These are phyloP conservation scores for Aspergillus tubingensis DNA, from an alignment of 2,329 filamentous ascomycete species.

Conservation along the genomic window DNA sequence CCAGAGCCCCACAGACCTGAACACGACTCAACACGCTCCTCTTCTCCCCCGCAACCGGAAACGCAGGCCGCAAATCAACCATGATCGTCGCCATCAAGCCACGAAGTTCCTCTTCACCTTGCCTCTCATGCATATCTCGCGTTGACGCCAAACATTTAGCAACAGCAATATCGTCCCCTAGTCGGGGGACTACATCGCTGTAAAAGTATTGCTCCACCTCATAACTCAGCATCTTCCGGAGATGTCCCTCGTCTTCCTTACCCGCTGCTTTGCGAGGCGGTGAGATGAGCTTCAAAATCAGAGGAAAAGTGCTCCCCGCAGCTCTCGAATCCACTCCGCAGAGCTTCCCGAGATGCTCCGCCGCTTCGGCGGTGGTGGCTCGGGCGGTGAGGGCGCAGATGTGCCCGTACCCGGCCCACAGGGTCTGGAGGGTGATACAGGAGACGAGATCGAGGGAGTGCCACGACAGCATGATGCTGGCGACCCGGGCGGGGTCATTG, in stretches of 20 bases:
- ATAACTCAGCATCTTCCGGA: slow-evolving; percentile 68
- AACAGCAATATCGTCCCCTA: slow-evolving; percentile 50
- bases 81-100: slow-evolving; percentile 57
- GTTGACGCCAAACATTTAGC: slow-evolving; percentile 55
- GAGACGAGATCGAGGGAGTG: slow-evolving; percentile 32
- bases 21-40: slow-evolving; percentile 44
- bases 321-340: slow-evolving; percentile 22
- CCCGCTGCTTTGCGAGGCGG: slow-evolving; percentile 45
- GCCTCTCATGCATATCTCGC: slow-evolving; percentile 26
- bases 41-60: slow-evolving; percentile 53
- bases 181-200: slow-evolving; percentile 53
- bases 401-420: slow-evolving; percentile 54
- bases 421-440: slow-evolving; percentile 40
- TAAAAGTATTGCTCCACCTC: slow-evolving; percentile 70
- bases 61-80: slow-evolving; percentile 57
- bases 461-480: slow-evolving; percentile 31
- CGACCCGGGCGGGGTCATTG: slow-evolving; percentile 23
- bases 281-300: slow-evolving; percentile 63
- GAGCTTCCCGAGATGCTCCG: slow-evolving; percentile 21
- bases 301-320: slow-evolving; percentile 25
- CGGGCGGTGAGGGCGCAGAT: slow-evolving; percentile 58
- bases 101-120: slow-evolving; percentile 27
- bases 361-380: slow-evolving; percentile 28
- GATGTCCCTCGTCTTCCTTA: slow-evolving; percentile 59
- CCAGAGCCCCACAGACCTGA: slow-evolving; percentile 57